phyloP scores from a whole-genome alignment of 2,329 filamentous ascomycete species.

The Ceratocystiopsis minuta region DNA sequence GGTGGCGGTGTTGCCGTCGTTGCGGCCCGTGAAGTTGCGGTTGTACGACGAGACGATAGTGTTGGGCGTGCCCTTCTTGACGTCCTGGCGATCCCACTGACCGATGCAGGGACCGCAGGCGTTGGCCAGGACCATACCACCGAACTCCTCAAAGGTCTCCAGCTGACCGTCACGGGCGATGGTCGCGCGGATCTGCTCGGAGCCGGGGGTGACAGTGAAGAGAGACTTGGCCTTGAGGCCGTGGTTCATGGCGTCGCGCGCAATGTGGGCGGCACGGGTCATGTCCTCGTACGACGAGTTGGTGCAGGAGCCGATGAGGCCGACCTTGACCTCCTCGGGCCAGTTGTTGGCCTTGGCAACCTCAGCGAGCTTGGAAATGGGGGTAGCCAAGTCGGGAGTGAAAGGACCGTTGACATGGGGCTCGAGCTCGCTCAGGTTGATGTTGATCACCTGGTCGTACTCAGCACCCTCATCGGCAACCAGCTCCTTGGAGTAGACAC shows the following conservation, averaged over 20 bases:
- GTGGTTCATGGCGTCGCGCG: constrained; percentile 75
- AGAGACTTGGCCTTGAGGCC: constrained; percentile 84
- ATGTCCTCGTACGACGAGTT: constrained; percentile 81
- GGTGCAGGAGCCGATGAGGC: constrained; percentile 95
- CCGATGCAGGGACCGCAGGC: constrained; percentile 87
- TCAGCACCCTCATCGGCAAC: constrained; percentile 75
- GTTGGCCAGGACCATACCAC: constrained; percentile 85
- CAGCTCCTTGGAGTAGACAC: constrained; percentile 69
- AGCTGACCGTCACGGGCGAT: constrained; percentile 83
- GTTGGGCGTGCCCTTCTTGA: constrained; percentile 90
- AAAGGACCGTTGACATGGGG: constrained; percentile 98
- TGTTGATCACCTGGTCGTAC: constrained; percentile 91
- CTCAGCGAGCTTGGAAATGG: constrained; percentile 93
- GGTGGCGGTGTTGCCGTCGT: constrained; percentile 37
- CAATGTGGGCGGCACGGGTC: constrained; percentile 82
- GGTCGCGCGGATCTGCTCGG: constrained; percentile 89
- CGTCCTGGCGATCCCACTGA: constrained; percentile 87
- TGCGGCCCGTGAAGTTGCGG: constrained; percentile 98
- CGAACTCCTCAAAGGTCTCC: constrained; percentile 89
- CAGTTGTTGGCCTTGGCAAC: constrained; percentile 88
- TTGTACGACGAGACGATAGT: constrained; percentile 98
- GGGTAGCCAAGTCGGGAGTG: constrained; percentile 93
- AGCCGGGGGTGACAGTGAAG: constrained; percentile 92
- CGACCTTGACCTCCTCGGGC: constrained; percentile 93
- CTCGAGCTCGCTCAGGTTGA: constrained; percentile 88